A percentile compares a stretch with the other conserved stretches of the same genome.
phyloP scores from a whole-genome alignment of 2,329 filamentous ascomycete genomes.

The Cryphonectria japonica region DNA sequence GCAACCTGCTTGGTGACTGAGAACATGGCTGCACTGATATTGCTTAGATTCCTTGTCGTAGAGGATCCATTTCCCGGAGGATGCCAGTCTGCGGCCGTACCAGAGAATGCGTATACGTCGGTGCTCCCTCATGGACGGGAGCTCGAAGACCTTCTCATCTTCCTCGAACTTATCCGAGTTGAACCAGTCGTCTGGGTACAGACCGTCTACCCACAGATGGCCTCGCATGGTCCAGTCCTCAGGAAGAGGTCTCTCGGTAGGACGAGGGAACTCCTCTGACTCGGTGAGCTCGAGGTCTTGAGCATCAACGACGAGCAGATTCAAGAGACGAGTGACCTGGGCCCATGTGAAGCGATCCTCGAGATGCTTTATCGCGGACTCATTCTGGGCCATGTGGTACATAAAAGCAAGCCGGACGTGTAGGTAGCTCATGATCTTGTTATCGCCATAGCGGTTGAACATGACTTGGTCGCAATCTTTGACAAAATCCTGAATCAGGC shows the following conservation, averaged over 20 bases:
- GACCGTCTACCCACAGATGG: constrained; percentile 61
- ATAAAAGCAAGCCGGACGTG: constrained; percentile 67
- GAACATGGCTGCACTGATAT: constrained; percentile 46
- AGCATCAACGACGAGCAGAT: constrained; percentile 37
- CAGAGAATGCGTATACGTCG: constrained; percentile 64
- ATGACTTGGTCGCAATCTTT: constrained; percentile 51
- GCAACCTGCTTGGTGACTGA: constrained; percentile 35
- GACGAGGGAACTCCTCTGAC: constrained; percentile 51
- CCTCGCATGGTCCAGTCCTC: constrained; percentile 73
- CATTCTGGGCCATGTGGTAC: constrained; percentile 46
- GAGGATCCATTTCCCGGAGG: constrained; percentile 46
- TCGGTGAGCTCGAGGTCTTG: constrained; percentile 43
- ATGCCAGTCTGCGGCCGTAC: constrained; percentile 55
- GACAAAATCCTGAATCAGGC: constrained; percentile 45
- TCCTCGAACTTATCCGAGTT: constrained; percentile 62
- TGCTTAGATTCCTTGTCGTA: constrained; percentile 44
- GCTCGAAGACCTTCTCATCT: constrained; percentile 68
- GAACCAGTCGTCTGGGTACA: constrained; percentile 65
- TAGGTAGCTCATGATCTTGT: constrained; percentile 64
- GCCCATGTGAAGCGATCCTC: constrained; percentile 47
- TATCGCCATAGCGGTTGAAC: constrained; percentile 57
- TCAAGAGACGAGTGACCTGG: constrained; percentile 44
- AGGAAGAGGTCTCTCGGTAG: constrained; percentile 59
- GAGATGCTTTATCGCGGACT: constrained; percentile 48
- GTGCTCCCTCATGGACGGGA: constrained; percentile 60